Evolutionary conservation across 2,329 filamentous ascomycete genomes (phyloP).

Genomic region (Talaromyces albobiverticillius): DNA sequence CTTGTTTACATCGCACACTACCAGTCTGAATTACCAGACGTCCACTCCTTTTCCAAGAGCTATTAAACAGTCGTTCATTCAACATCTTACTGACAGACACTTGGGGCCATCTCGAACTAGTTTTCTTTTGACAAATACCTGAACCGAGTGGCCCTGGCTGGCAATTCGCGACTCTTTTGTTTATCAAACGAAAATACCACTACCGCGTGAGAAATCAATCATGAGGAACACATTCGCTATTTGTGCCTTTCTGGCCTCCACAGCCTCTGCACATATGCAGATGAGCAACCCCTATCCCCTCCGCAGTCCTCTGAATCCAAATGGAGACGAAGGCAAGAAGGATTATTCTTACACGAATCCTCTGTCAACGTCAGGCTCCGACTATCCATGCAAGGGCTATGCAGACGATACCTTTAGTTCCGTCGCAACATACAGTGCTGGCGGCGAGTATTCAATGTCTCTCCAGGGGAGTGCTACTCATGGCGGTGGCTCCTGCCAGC

Average conservation of each 20-base stretch:
- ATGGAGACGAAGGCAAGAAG: slow-evolving; percentile 43
- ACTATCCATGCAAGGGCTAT: slow-evolving; percentile 77
- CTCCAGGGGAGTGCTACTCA: slow-evolving; percentile 63
- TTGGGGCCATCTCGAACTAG: neutral
- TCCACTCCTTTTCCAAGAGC: neutral
- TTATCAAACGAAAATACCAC: no score
- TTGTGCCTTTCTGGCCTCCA: slow-evolving; percentile 31
- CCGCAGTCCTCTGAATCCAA: slow-evolving; percentile 49
- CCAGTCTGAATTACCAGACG: neutral
- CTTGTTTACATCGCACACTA: neutral
- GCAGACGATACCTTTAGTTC: slow-evolving; percentile 51
- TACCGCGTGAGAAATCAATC: slow-evolving; percentile 6
- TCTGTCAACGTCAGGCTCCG: slow-evolving; percentile 54
- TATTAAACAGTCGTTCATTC: neutral
- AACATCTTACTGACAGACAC: neutral
- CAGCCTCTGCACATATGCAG: slow-evolving; percentile 51
- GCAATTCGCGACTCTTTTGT: slow-evolving; percentile 12
- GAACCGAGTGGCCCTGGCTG: slow-evolving; percentile 13
- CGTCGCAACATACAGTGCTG: slow-evolving; percentile 61
- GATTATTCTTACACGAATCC: slow-evolving; percentile 74
- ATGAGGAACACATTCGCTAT: slow-evolving; percentile 34
- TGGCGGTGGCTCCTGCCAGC: slow-evolving; percentile 72
- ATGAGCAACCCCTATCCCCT: slow-evolving; percentile 55
- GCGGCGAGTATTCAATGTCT: slow-evolving; percentile 61
- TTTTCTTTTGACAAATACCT: neutral